These are phyloP conservation scores for Rhodosporidiobolus odoratus DNA, from an alignment of 768 basidiomycete genomes.

Conservation along the genomic window DNA sequence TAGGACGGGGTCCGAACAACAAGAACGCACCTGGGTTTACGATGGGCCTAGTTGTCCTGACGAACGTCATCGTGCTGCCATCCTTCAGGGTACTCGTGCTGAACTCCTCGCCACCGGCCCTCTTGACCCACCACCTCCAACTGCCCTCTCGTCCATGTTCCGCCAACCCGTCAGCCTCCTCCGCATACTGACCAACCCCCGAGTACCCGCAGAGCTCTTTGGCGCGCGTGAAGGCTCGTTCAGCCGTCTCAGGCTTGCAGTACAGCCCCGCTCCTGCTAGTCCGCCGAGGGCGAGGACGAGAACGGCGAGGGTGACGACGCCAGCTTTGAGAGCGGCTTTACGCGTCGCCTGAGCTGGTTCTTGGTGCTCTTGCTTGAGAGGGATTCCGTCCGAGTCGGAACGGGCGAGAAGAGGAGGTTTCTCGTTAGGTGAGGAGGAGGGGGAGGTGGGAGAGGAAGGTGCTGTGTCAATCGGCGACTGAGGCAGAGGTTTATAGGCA, in stretches of 20 bases:
- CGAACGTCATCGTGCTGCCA: conserved; percentile 20
- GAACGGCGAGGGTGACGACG: background rate
- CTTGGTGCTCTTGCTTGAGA: background rate
- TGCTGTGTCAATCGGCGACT: background rate
- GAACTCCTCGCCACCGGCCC: background rate
- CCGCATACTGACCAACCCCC: background rate
- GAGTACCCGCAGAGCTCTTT: background rate
- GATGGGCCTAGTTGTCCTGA: conserved; percentile 35
- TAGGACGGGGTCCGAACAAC: too few relatives aligned
- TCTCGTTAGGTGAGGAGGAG: background rate
- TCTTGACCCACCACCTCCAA: conserved; percentile 4
- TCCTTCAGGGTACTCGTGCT: conserved; percentile 15
- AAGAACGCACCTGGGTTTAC: conserved; percentile 26
- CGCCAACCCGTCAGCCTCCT: background rate
- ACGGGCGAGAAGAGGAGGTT: background rate
- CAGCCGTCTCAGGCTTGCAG: background rate
- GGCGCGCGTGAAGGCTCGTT: background rate
- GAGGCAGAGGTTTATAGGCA: background rate
- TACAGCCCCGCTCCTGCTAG: background rate
- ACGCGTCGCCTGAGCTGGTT: background rate
- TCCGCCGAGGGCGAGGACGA: background rate
- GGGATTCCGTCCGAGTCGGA: background rate
- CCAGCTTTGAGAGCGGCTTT: background rate
- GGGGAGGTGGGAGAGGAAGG: background rate
- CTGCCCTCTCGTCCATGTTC: background rate